phyloP scores from a whole-genome alignment of 2,329 filamentous ascomycete genomes.

The Ophiocordyceps camponoti-floridani region DNA sequence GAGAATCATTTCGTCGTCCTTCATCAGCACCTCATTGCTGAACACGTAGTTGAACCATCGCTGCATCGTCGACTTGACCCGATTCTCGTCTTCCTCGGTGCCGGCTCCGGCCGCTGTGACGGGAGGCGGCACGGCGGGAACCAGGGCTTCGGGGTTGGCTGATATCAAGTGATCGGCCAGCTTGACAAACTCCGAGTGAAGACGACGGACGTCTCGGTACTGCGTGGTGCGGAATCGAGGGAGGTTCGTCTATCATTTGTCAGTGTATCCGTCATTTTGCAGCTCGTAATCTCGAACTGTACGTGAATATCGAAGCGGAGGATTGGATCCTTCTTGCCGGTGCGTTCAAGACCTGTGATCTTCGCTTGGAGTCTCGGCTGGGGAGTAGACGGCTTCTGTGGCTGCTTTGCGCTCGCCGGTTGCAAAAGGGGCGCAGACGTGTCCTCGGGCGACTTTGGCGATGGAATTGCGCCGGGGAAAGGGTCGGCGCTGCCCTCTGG shows the following conservation, averaged over 20 bases:
- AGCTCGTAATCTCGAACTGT: conserved; percentile 10
- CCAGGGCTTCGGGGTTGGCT: conserved; percentile 88
- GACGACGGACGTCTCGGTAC: conserved; percentile 88
- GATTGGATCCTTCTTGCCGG: conserved; percentile 88
- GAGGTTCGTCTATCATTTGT: conserved; percentile 64
- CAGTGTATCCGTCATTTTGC: neutral
- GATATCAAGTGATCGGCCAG: conserved; percentile 92
- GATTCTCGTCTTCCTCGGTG: conserved; percentile 83
- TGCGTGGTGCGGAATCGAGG: conserved; percentile 94
- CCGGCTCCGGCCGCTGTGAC: conserved; percentile 85
- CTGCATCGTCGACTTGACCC: conserved; percentile 80
- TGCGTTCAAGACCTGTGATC: conserved; percentile 82
- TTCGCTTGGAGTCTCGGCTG: conserved; percentile 83
- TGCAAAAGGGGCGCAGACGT: conserved; percentile 6
- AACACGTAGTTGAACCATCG: conserved; percentile 92
- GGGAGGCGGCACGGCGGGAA: conserved; percentile 89
- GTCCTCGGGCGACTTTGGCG: conserved; percentile 12
- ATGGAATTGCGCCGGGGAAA: neutral
- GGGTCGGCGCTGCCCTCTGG: conserved; percentile 3
- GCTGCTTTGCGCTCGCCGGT: conserved; percentile 23
- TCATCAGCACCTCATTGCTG: conserved; percentile 78
- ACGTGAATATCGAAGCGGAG: conserved; percentile 94
- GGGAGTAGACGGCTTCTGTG: conserved; percentile 43
- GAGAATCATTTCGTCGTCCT: conserved; percentile 90
- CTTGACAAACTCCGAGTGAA: conserved; percentile 91